Percentiles rank a stretch among this genome's conserved stretches.
Conservation (phyloP, 805 yeast species). For the Candida broadrunensis region DNA sequence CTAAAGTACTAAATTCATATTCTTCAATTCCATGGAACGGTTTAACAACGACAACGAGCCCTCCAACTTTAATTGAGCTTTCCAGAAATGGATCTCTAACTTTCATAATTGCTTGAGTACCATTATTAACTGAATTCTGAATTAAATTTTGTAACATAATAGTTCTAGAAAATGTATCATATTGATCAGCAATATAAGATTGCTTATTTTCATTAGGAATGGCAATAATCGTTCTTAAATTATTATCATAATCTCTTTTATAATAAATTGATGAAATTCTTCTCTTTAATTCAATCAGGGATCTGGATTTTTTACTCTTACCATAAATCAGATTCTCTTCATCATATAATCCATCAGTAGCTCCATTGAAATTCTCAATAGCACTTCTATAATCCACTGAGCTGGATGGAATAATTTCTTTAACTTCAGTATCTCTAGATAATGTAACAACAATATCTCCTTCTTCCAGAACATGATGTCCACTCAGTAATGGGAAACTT, state of each 20-base stretch:
- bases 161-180: constrained; percentile 24
- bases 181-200: constrained; percentile 12
- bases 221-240: constrained; percentile 10
- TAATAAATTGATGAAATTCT: constrained; percentile 5
- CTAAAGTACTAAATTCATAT: constrained; percentile 19
- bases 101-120: constrained; percentile 13
- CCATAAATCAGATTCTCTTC: too few species aligned
- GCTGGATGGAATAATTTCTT: neutral
- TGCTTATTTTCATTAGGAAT: constrained; percentile 12
- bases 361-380: constrained; percentile 11
- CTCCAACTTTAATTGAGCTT: constrained; percentile 22
- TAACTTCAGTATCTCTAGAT: neutral
- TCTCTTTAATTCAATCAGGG: neutral
- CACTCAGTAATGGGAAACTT: constrained; percentile 6
- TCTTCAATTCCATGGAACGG: constrained; percentile 18
- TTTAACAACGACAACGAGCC: constrained; percentile 29
- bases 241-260: constrained; percentile 3
- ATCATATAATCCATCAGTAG: constrained; percentile 10
- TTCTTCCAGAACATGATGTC: neutral
- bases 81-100: constrained; percentile 30
- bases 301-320: neutral
- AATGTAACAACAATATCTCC: neutral
- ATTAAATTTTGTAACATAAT: constrained; percentile 22
- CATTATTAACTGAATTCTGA: constrained; percentile 11
- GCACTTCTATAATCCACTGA: constrained; percentile 11